phyloP scores from a whole-genome alignment of 768 basidiomycete genomes.

The Suillus americanus region DNA sequence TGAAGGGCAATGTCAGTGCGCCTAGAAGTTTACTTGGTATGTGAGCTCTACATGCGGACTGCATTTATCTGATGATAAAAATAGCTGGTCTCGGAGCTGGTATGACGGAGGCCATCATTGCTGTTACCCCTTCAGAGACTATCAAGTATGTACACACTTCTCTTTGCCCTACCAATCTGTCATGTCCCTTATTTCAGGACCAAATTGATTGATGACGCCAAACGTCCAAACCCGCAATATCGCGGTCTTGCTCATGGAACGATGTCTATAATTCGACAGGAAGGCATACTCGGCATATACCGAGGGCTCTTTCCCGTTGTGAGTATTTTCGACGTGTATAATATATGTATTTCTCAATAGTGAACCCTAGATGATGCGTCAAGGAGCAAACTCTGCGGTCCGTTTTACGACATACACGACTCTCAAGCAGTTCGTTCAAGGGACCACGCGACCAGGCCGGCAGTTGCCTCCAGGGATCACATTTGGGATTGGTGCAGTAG shows the following conservation, averaged over 20 bases:
- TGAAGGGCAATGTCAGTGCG: slow-evolving; percentile 87
- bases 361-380: slow-evolving; percentile 80
- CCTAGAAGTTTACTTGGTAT: slow-evolving; percentile 80
- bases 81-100: slow-evolving; percentile 84
- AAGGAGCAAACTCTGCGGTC: slow-evolving; percentile 93
- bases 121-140: slow-evolving; percentile 96
- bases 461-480: slow-evolving; percentile 84
- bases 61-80: not conserved
- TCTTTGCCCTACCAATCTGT: not conserved
- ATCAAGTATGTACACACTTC: slow-evolving; percentile 72
- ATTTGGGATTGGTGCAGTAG: slow-evolving; percentile 91
- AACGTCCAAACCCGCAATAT: slow-evolving; percentile 81
- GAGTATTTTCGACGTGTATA: slow-evolving; percentile 29
- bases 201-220: slow-evolving; percentile 94
- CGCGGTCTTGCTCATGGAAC: slow-evolving; percentile 89
- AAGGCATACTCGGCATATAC: slow-evolving; percentile 85
- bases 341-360: not conserved
- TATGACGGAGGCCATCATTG: slow-evolving; percentile 88
- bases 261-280: slow-evolving; percentile 71
- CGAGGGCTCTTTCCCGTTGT: slow-evolving; percentile 94
- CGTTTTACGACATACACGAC: slow-evolving; percentile 95
- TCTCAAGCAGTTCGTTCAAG: slow-evolving; percentile 90
- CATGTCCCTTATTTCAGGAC: slow-evolving; percentile 56
- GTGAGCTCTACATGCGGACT: slow-evolving; percentile 14
- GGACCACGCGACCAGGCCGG: slow-evolving; percentile 71